Percentiles rank a stretch among this genome's conserved stretches.
These are phyloP conservation scores for Aspergillaceae sp. DNA, from an alignment of 2,329 filamentous ascomycete species.

Conservation along the genomic window DNA sequence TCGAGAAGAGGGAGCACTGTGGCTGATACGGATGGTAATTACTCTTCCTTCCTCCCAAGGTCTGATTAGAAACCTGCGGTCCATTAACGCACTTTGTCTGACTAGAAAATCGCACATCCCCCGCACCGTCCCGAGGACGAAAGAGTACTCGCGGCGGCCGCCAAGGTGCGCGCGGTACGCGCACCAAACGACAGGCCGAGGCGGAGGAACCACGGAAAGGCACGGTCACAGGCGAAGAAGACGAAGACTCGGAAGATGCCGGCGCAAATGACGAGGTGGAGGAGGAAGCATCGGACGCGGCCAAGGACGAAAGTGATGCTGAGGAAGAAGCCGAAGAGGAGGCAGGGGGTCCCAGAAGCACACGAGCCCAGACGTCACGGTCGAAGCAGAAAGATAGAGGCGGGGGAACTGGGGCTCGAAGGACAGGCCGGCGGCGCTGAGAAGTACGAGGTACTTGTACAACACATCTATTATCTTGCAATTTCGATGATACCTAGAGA, in stretches of 20 bases:
- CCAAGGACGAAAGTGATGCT: conserved; percentile 28
- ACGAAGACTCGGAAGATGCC: conserved; percentile 32
- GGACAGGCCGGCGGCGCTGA: conserved; percentile 28
- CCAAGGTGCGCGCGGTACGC: conserved; percentile 25
- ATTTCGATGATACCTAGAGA: neutral
- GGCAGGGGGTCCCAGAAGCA: conserved; percentile 30
- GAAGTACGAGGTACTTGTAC: neutral
- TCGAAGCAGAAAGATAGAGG: conserved; percentile 19
- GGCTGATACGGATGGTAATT: conserved; percentile 41
- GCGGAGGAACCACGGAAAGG: conserved; percentile 25
- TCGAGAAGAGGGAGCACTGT: conserved; percentile 38
- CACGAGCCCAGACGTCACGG: conserved; percentile 27
- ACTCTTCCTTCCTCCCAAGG: conserved; percentile 1
- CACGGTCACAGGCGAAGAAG: conserved; percentile 26
- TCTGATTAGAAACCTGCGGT: neutral
- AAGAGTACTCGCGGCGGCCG: conserved; percentile 28
- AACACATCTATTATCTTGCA: conserved; percentile 2
- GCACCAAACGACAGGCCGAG: conserved; percentile 32
- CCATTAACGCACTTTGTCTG: conserved; percentile 3
- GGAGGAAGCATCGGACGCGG: conserved; percentile 29
- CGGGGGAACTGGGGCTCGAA: conserved; percentile 28
- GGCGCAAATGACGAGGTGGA: conserved; percentile 31
- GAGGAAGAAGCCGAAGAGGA: conserved; percentile 31
- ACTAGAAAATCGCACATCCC: conserved; percentile 36
- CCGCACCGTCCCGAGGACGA: conserved; percentile 33